Evolutionary conservation across 164 flowering plant species (phyloP).

Genomic region (Umbilicus rupestris): DNA sequence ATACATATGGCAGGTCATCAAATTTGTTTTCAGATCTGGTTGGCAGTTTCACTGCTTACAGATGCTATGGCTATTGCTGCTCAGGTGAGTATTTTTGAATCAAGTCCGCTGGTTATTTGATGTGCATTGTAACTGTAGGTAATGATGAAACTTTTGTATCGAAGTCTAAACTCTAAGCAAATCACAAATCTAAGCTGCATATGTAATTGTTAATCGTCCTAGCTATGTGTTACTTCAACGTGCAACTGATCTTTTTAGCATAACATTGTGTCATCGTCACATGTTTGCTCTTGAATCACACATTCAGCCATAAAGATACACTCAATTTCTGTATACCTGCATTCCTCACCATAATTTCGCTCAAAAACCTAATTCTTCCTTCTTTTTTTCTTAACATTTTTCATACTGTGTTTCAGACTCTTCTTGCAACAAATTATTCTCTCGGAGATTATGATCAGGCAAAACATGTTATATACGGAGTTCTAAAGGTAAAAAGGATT

Average conservation of each 20-base stretch:
- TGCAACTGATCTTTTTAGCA: too few species aligned
- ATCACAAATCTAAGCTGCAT: neutral
- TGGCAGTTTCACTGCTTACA: slow-evolving; percentile 79
- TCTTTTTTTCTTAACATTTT: neutral
- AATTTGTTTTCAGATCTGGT: slow-evolving; percentile 81
- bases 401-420: slow-evolving; percentile 44
- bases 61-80: slow-evolving; percentile 97
- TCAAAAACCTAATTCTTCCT: neutral
- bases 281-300: neutral
- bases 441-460: slow-evolving; percentile 60
- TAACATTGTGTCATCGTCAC: too few species aligned
- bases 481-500: slow-evolving; percentile 43
- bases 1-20: slow-evolving; percentile 88
- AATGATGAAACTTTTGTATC: neutral
- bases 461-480: slow-evolving; percentile 47
- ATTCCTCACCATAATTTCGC: neutral
- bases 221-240: neutral
- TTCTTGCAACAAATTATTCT: slow-evolving; percentile 66
- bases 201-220: neutral
- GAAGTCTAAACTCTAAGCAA: neutral
- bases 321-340: neutral
- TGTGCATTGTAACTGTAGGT: neutral
- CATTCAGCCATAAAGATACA: neutral
- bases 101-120: slow-evolving; percentile 1
- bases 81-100: slow-evolving; percentile 41